phyloP scores from a whole-genome alignment of 2,329 filamentous ascomycete genomes.

The Trichoderma atrobrunneum region DNA sequence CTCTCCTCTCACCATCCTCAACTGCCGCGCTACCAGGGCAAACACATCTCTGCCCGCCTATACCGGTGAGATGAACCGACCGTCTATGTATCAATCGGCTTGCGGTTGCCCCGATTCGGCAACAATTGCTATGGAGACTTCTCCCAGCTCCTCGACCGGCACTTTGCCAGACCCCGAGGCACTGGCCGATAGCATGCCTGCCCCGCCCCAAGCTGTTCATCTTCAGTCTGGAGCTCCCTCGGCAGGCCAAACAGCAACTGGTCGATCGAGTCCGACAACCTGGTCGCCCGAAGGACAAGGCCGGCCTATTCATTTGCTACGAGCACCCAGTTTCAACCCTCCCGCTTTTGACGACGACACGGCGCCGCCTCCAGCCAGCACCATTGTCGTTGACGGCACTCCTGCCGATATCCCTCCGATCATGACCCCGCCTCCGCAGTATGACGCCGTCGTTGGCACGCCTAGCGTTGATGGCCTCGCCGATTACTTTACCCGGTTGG shows the following conservation, averaged over 20 bases:
- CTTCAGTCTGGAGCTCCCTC: slow-evolving; percentile 31
- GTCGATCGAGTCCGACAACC: slow-evolving; percentile 22
- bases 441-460: slow-evolving; percentile 73
- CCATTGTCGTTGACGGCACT: slow-evolving; percentile 20
- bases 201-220: slow-evolving; percentile 57
- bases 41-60: slow-evolving; percentile 87
- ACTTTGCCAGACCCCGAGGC: slow-evolving; percentile 43
- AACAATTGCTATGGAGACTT: slow-evolving; percentile 56
- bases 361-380: slow-evolving; percentile 35
- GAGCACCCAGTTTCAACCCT: slow-evolving; percentile 82
- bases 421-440: slow-evolving; percentile 79
- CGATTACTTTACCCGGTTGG: slow-evolving; percentile 82
- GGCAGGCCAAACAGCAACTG: slow-evolving; percentile 32
- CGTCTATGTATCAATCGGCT: slow-evolving; percentile 44
- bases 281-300: not conserved
- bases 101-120: slow-evolving; percentile 56
- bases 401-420: slow-evolving; percentile 33
- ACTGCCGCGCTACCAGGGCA: slow-evolving; percentile 86
- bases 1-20: slow-evolving; percentile 89
- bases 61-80: slow-evolving; percentile 49
- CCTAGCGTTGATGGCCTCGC: slow-evolving; percentile 67
- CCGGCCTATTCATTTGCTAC: slow-evolving; percentile 79
- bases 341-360: slow-evolving; percentile 79
- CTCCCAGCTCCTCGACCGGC: slow-evolving; percentile 61
- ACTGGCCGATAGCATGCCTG: slow-evolving; percentile 38